A percentile compares a stretch with the other conserved stretches of the same genome.
Conservation (phyloP, 768 basidiomycete genomes). For the Ramaria rubella region DNA sequence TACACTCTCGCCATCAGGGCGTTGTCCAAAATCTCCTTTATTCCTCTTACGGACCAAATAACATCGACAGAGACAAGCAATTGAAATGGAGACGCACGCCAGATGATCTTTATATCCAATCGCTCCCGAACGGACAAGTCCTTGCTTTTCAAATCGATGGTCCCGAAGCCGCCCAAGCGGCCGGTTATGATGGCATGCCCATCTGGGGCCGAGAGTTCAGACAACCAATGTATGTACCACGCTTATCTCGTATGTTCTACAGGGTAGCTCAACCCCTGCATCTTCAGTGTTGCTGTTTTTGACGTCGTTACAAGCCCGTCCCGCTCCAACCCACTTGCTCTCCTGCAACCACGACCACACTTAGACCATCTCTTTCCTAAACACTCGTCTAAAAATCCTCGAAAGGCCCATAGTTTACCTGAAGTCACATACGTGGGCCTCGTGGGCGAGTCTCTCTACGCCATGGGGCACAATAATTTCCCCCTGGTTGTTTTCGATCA, state of each 20-base stretch:
- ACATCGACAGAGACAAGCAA: conserved; percentile 70
- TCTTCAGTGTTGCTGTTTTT: conserved; percentile 69
- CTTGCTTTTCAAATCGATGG: conserved; percentile 50
- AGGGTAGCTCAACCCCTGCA: neutral
- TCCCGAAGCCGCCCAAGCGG: conserved; percentile 16
- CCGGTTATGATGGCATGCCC: conserved; percentile 28
- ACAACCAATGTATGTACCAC: conserved; percentile 55
- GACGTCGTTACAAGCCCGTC: conserved; percentile 53
- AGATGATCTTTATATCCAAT: conserved; percentile 77
- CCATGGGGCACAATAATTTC: conserved; percentile 75
- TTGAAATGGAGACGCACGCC: conserved; percentile 66
- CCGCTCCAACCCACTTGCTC: conserved; percentile 62
- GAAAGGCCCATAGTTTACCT: conserved; percentile 37
- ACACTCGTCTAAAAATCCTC: neutral
- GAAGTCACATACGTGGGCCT: conserved; percentile 71
- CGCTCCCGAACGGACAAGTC: conserved; percentile 71
- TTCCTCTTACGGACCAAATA: conserved; percentile 90
- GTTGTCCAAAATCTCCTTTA: conserved; percentile 76
- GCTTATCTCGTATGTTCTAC: neutral
- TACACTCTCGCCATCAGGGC: conserved; percentile 52
- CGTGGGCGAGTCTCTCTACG: conserved; percentile 71
- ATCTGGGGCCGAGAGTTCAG: conserved; percentile 57
- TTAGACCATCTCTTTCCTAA: conserved; percentile 64
- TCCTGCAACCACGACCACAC: conserved; percentile 79
- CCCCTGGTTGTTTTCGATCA: conserved; percentile 73